Evolutionary conservation across 1,284 basidiomycete genomes (phyloP), one percentile per base, ranked within the genome.

Genomic region (Rhodotorula glutinis): DNA sequence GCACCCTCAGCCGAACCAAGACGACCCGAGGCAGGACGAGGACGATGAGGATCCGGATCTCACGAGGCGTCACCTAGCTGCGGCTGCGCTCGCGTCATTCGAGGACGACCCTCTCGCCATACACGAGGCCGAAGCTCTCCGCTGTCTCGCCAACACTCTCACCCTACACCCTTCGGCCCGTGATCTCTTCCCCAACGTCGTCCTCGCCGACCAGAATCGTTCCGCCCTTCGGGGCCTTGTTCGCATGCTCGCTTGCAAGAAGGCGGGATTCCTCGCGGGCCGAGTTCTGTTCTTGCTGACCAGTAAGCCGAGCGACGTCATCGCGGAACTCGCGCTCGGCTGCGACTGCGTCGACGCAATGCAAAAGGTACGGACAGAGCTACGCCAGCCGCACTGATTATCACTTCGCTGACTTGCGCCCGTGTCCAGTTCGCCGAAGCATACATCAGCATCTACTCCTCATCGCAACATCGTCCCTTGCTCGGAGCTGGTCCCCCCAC

Each of bases 101-200:
- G 65, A 70, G 43, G 29, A 23, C n/a, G 66, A 71, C 23, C 65
- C 67, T 38, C 65, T 71, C 19, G 2, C 9, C 1, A 57, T 53
- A 0, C 1, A 41, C 38, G 69, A 73, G 53, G 41, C 62, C 8
- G 72, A 73, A 27, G 65, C 67, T 17, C 57, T 73, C 17, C 58
- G 72, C n/a, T 72, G 67, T 51, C 63, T 73, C 23, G 71, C 67
- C 63, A 73, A 73, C 67, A 44, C 57, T 33, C 61, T 72, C 57
- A 72, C 57, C 38, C 66, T 73, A 2, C 70, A 73, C 43, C 70
- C 72, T 3, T 46, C 62, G 23, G 65, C 70, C 30, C 53, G 72
- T 13, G 70, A 72, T 25, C n/a, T 56, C 25, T 73, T 71, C 25
- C 67, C 70, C 8, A 57, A 52, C 14, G 46, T 67, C 30, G n/a